Base-by-base conservation (phyloP, 768 basidiomycete genomes). In the Fistulinella prunicolor region DNA sequence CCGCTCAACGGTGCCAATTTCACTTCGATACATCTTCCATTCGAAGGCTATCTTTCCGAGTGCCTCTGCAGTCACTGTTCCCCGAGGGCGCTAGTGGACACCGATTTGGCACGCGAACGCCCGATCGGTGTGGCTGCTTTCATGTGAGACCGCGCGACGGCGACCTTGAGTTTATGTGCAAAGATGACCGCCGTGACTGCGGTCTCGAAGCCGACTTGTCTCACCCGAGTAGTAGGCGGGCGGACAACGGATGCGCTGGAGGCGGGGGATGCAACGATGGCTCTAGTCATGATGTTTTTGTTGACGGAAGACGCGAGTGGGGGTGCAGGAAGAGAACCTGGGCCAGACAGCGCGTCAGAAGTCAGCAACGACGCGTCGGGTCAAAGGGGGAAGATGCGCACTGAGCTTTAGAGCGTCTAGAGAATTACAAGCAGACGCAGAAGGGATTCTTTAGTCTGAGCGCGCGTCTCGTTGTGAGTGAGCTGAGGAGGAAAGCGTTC, bases 141-240 rank as follows among this genome's bases (percentile, higher is more conserved):
- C 23, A 4, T 17, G 19, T 32, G 55, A 13, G 59, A 39, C 8
- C 47, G 52, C 21, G 53, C 53, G 19, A 42, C 56, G 19, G 57
- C 50, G 20, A 43, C 38, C 51, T 62, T 59, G 37, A 61, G 60
- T 38, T 51, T 61, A 17, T 56, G 53, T 5, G 56, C 43, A 45
- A 61, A 62, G 45, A 61, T 38, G 42, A 59, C 41, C 0, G 57
- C 60, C 16, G 47, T 56, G 30, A 61, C 60, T 6, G 50, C 60
- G 14, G 57, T 61, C 49, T 59, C 54, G 17, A 61, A 61, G 38
- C 60, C 49, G 29, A 59, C 57, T 29, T 46, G 48, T 12, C 57
- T 54, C 35, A 8, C 44, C 22, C 41, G 40, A 6, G 42, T n/a
- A n/a, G 38, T 16, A 47, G 22, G 10, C 6, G 32, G n/a, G 34